phyloP scores from a whole-genome alignment of 2,329 filamentous ascomycete genomes.

The Fusarium kyushuense region DNA sequence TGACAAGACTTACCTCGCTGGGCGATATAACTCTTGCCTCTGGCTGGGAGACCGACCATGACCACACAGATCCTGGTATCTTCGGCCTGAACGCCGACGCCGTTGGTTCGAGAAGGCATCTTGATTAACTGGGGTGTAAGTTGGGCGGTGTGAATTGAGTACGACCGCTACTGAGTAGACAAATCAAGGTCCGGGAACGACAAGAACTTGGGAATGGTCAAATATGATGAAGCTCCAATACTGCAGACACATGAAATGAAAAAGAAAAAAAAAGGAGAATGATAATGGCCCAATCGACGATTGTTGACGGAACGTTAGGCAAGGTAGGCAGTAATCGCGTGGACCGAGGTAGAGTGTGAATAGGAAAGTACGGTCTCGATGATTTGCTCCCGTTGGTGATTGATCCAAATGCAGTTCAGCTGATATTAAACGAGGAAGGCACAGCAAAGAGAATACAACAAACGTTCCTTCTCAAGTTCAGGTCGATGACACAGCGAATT shows the following conservation, averaged over 20 bases:
- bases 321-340: constrained; percentile 19
- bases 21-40: constrained; percentile 97
- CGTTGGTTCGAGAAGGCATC: constrained; percentile 68
- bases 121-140: constrained; percentile 29
- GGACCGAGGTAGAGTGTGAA: constrained; percentile 32
- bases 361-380: constrained; percentile 29
- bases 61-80: constrained; percentile 97
- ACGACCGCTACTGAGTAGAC: constrained; percentile 34
- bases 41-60: constrained; percentile 96
- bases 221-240: constrained; percentile 41
- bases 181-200: constrained; percentile 22
- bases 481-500: constrained; percentile 14
- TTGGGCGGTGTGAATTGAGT: constrained; percentile 7
- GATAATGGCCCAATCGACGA: constrained; percentile 28
- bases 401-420: constrained; percentile 18
- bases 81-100: constrained; percentile 86
- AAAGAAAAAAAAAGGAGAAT: constrained; percentile 1
- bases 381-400: constrained; percentile 9
- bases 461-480: constrained; percentile 22
- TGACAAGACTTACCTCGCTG: constrained; percentile 79
- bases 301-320: constrained; percentile 1
- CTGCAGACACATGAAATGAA: constrained; percentile 46
- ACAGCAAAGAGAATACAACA: not conserved
- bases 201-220: constrained; percentile 25
- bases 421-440: constrained; percentile 27